Evolutionary conservation across 2,329 filamentous ascomycete genomes (phyloP).

Genomic region (Helminthosporium solani): DNA sequence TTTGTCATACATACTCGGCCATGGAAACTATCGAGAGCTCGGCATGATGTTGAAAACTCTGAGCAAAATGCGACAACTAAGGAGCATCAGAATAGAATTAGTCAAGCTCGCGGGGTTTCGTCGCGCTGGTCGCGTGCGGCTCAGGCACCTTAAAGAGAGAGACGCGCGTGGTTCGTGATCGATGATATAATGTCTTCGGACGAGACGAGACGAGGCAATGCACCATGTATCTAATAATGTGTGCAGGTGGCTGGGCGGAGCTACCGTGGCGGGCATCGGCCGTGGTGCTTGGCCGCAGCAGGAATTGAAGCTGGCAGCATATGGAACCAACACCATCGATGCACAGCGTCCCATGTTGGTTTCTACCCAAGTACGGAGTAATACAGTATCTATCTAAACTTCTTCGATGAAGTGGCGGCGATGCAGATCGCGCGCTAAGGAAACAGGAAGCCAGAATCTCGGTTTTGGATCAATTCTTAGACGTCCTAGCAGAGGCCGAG

Average conservation of each 20-base stretch:
- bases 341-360: constrained; percentile 24
- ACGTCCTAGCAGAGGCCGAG: constrained; percentile 22
- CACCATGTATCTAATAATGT: constrained; percentile 2
- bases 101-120: constrained; percentile 22
- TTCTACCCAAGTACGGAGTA: too few relatives aligned
- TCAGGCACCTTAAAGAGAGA: constrained; percentile 15
- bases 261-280: constrained; percentile 30
- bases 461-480: constrained; percentile 18
- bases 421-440: constrained; percentile 29
- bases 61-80: constrained; percentile 23
- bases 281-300: constrained; percentile 31
- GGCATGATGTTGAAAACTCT: constrained; percentile 23
- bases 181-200: constrained; percentile 26
- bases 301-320: constrained; percentile 14
- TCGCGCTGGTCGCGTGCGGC: constrained; percentile 35
- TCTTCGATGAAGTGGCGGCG: constrained; percentile 18
- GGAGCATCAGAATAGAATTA: constrained; percentile 26
- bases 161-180: constrained; percentile 35
- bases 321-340: constrained; percentile 17
- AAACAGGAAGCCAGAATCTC: constrained; percentile 16
- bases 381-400: neutral
- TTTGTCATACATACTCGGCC: constrained; percentile 25
- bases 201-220: constrained; percentile 17
- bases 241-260: constrained; percentile 16
- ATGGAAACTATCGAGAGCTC: constrained; percentile 9